Evolutionary conservation across 768 basidiomycete species (phyloP), one percentile per base, ranked within the genome.

Genomic region (Pleurotus eryngii): DNA sequence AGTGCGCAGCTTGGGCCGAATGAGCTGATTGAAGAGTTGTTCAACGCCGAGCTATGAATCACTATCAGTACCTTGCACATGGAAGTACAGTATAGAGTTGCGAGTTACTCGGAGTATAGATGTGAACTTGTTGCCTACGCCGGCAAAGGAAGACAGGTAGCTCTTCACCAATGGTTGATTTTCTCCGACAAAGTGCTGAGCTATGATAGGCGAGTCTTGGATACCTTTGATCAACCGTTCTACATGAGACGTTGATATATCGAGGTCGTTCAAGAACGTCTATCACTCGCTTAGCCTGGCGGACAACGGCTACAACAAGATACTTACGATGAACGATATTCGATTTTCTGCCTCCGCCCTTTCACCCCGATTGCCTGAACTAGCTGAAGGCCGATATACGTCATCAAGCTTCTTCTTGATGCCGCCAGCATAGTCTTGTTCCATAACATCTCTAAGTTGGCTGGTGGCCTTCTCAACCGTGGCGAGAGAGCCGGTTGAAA

Each of bases 241-340:
- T 69, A 95, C 82, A 72, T 99, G 95, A 5, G 85, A 89, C 3
- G 86, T 86, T 2, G 95, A 98, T 15, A 94, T 70, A 68, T 98
- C 95, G n/a, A 99, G 78, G 69, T 99, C 94, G 67, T 99, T 99
- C 50, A 98, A 76, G 46, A 90, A 81, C 37, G 87, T 87, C 96
- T 45, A 43, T 50, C 46, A 61, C 14, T 40, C 55, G 11, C 38
- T 57, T 51, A n/a, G 46, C n/a, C 24, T 49, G 30, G 39, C 27
- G 46, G 12, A 46, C 35, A 59, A 26, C 20, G 45, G 26, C 5
- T 14, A 37, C 37, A 35, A 35, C 30, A 59, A 37, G 39, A 9
- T 15, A 81, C 90, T 70, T 60, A 95, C 97, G 57, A 96, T 89
- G 67, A 94, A 98, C 2, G 86, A 77, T 39, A 79, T 70, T 43